Conservation (phyloP, 148 eudicot species). For the Beta vulgaris region DNA sequence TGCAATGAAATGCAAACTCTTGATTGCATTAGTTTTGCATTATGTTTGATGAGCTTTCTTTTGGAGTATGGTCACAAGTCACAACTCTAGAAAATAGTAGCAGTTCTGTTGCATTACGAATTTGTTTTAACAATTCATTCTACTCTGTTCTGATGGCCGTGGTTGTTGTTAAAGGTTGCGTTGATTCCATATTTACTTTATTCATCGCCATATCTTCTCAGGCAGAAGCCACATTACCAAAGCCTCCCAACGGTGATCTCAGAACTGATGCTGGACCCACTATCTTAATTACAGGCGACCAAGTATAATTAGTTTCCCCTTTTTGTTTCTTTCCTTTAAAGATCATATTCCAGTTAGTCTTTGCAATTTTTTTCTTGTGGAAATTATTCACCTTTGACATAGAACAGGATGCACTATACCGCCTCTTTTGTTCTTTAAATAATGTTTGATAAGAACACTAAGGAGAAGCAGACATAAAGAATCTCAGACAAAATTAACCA, state of each 20-base stretch:
- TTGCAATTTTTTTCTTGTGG: background rate
- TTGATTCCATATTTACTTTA: slow-evolving; percentile 29
- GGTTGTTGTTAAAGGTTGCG: slow-evolving; percentile 12
- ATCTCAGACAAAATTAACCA: background rate
- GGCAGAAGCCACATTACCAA: slow-evolving; percentile 64
- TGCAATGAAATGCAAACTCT: background rate
- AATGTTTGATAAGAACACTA: background rate
- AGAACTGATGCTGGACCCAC: slow-evolving; percentile 59
- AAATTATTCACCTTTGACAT: background rate
- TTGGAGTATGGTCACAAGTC: background rate
- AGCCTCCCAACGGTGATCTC: slow-evolving; percentile 46
- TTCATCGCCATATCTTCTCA: slow-evolving; percentile 43
- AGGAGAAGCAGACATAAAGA: background rate
- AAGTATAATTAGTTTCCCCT: slow-evolving; percentile 49
- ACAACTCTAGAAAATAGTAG: background rate
- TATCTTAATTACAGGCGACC: slow-evolving; percentile 79
- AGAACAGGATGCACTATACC: background rate
- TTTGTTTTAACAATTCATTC: slow-evolving; percentile 11
- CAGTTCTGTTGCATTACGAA: background rate
- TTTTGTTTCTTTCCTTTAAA: slow-evolving; percentile 10
- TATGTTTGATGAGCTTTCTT: slow-evolving; percentile 1
- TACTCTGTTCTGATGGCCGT: slow-evolving; percentile 7
- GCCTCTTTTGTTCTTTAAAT: background rate
- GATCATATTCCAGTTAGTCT: background rate
- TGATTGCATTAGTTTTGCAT: background rate